These are phyloP conservation scores for Garcia nutans DNA, from an alignment of 345 rosid genomes.

Conservation along the genomic window DNA sequence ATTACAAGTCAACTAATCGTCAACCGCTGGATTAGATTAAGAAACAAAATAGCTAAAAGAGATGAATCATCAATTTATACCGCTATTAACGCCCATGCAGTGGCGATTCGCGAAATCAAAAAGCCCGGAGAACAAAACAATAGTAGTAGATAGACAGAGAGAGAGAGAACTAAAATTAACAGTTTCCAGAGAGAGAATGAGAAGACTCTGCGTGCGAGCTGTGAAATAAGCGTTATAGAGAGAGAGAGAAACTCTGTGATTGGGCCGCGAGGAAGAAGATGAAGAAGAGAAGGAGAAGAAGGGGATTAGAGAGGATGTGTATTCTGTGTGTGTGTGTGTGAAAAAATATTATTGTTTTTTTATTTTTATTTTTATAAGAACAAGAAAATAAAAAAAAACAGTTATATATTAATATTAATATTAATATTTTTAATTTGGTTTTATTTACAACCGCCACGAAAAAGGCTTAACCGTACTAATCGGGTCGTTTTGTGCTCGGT, in stretches of 20 bases:
- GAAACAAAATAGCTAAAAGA: background rate
- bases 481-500: background rate
- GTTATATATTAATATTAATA: no score
- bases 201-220: background rate
- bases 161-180: background rate
- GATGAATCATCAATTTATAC: background rate
- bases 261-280: background rate
- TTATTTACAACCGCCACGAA: background rate
- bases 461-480: background rate
- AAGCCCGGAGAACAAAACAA: background rate
- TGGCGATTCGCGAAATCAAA: background rate
- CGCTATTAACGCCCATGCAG: background rate
- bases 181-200: background rate
- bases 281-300: background rate
- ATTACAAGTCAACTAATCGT: background rate
- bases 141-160: background rate
- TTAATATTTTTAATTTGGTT: no score
- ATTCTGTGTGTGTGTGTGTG: slow-evolving; percentile 1
- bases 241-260: background rate
- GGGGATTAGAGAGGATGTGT: slow-evolving; percentile 2
- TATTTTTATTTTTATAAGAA: background rate
- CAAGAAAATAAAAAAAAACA: background rate
- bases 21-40: background rate
- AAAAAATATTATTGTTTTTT: no score
- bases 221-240: no score